phyloP scores from a whole-genome alignment of 306 rosid species.

The Castanea mollissima region DNA sequence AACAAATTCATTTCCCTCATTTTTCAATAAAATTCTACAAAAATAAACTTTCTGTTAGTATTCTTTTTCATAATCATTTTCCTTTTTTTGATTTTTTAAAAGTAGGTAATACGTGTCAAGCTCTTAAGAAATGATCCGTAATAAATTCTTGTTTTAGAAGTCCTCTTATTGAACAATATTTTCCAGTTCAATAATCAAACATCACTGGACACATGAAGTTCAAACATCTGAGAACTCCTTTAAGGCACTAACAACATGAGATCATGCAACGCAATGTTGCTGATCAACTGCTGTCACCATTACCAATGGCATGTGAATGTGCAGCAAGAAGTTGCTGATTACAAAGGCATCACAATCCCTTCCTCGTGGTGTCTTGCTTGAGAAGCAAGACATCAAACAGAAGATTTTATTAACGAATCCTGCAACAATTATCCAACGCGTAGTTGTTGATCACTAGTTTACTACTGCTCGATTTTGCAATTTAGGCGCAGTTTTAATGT shows the following conservation, averaged over 20 bases:
- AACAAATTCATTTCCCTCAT: too few species aligned
- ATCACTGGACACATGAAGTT: too few species aligned
- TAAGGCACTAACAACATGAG: background rate
- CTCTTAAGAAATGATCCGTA: too few species aligned
- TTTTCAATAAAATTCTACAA: too few species aligned
- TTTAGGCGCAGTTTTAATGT: background rate
- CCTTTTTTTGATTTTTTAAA: too few species aligned
- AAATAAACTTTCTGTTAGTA: too few species aligned
- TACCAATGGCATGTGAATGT: background rate
- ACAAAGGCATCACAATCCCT: background rate
- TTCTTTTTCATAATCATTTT: too few species aligned
- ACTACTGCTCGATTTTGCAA: background rate
- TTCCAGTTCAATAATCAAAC: too few species aligned
- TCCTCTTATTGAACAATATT: too few species aligned
- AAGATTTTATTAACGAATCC: background rate
- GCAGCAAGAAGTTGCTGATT: background rate
- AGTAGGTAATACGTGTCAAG: too few species aligned
- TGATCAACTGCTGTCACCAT: background rate
- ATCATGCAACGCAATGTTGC: background rate
- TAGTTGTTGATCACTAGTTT: conserved; percentile 9
- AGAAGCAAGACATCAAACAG: background rate
- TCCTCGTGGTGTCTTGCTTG: background rate
- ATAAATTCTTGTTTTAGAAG: too few species aligned
- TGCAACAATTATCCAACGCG: background rate
- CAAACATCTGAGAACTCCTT: too few species aligned